These are phyloP conservation scores for Eucalyptus cloeziana DNA, from an alignment of 345 rosid genomes.

Conservation along the genomic window DNA sequence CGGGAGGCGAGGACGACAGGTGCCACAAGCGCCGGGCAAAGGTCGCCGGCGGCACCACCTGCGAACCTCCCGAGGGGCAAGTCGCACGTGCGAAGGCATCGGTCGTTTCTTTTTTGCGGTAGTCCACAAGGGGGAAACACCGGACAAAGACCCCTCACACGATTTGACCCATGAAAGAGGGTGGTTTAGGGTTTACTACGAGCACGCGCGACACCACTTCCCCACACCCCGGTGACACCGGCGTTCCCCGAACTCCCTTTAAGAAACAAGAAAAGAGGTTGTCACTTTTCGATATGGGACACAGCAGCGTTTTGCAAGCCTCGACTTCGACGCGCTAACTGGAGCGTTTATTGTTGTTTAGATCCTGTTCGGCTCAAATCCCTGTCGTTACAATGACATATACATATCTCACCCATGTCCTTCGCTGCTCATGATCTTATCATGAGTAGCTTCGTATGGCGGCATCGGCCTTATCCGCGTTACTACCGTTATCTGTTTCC, in stretches of 20 bases:
- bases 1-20: background rate
- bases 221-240: rapidly evolving
- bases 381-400: background rate
- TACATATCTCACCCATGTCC: background rate
- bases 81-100: background rate
- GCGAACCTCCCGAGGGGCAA: background rate
- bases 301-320: background rate
- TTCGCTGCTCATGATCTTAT: background rate
- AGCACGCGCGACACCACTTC: background rate
- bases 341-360: background rate
- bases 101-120: background rate
- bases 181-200: background rate
- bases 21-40: background rate
- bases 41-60: background rate
- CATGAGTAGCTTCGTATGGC: background rate
- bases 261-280: background rate
- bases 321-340: background rate
- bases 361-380: background rate
- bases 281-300: background rate
- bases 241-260: rapidly evolving
- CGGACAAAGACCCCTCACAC: background rate
- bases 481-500: background rate
- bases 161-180: background rate
- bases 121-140: background rate
- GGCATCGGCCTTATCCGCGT: background rate